Percentiles rank a stretch among this genome's conserved stretches.
Evolutionary conservation across 176 grass and related monocot species (phyloP).

Genomic region (Thalia dealbata): DNA sequence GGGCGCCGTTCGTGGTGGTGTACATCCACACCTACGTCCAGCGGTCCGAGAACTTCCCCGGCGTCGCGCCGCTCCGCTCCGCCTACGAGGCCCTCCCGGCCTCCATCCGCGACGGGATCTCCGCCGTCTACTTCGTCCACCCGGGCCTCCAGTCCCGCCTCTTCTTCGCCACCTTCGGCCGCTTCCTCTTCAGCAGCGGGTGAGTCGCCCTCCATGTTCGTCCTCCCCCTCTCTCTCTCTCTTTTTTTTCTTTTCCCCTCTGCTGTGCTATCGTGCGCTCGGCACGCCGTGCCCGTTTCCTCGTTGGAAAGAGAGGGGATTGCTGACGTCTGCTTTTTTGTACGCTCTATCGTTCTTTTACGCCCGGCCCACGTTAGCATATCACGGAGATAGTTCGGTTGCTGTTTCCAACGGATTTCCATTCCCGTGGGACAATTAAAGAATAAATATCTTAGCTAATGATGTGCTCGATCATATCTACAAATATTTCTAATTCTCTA

Average conservation of each 20-base stretch:
- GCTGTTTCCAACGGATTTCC: no score
- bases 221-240: no score
- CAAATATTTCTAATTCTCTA: background rate
- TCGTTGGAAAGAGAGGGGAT: background rate
- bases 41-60: slow-evolving; percentile 58
- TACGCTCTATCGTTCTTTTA: background rate
- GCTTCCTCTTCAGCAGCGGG: slow-evolving; percentile 75
- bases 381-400: no score
- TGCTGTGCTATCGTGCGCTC: background rate
- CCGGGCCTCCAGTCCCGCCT: slow-evolving; percentile 72
- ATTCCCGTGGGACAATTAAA: background rate
- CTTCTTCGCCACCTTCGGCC: slow-evolving; percentile 74
- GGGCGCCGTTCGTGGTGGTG: slow-evolving; percentile 50
- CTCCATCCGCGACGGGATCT: slow-evolving; percentile 27
- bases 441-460: no score
- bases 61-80: slow-evolving; percentile 43
- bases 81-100: slow-evolving; percentile 51
- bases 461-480: no score
- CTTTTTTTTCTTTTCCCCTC: background rate
- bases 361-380: no score
- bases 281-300: background rate
- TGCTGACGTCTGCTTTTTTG: background rate
- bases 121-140: slow-evolving; percentile 82
- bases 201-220: background rate
- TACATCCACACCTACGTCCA: slow-evolving; percentile 66